Percentiles rank a stretch among this genome's conserved stretches.
Conservation (phyloP, 129 eudicot genomes). For the Cynara cardunculus region DNA sequence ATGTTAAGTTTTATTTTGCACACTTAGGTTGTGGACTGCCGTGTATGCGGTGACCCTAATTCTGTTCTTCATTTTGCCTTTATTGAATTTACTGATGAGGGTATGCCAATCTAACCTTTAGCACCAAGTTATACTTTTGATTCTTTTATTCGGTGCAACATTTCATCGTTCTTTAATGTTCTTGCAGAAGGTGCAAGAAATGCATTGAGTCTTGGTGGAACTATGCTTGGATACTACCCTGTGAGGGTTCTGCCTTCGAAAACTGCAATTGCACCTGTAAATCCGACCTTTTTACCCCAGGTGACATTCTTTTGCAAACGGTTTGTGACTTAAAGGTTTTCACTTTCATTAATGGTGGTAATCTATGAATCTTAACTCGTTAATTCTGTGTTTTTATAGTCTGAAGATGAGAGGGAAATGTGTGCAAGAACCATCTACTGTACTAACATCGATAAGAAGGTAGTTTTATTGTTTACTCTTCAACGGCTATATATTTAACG, state of each 20-base stretch:
- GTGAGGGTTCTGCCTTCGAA: conserved; percentile 84
- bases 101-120: conserved; percentile 33
- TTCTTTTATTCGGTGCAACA: neutral
- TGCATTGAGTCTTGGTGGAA: conserved; percentile 73
- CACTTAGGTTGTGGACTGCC: conserved; percentile 81
- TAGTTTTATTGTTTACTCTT: neutral
- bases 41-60: conserved; percentile 86
- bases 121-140: neutral
- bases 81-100: conserved; percentile 76
- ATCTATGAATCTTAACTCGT: neutral
- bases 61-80: conserved; percentile 89
- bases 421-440: conserved; percentile 88
- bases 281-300: conserved; percentile 77
- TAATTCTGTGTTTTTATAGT: conserved; percentile 19
- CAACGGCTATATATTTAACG: neutral
- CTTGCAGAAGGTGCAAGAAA: conserved; percentile 73
- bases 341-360: neutral
- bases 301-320: conserved; percentile 30
- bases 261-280: conserved; percentile 98
- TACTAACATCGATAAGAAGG: conserved; percentile 94
- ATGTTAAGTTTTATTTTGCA: conserved; percentile 8
- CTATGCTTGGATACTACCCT: conserved; percentile 84
- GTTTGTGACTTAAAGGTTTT: neutral
- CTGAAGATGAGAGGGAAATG: conserved; percentile 98
- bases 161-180: conserved; percentile 6